A percentile compares a stretch with the other conserved stretches of the same genome.
Evolutionary conservation across 2,329 filamentous ascomycete species (phyloP).

Genomic region (Mollisiaceae sp.): DNA sequence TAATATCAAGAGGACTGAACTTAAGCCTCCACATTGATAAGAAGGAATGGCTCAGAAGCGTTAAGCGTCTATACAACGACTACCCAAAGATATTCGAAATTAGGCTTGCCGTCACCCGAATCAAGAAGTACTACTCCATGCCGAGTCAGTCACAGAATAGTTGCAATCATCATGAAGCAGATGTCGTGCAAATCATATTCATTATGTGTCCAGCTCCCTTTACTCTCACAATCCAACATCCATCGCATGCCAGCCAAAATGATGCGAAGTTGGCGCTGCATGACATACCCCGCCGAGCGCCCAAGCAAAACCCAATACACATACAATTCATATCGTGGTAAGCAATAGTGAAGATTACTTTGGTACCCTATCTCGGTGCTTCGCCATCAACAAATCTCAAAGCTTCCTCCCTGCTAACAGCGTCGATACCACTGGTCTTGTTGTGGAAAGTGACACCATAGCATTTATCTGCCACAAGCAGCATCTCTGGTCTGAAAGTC

Average conservation of each 20-base stretch:
- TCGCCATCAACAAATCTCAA: constrained; percentile 94
- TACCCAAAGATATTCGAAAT: not conserved
- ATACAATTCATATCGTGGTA: not conserved
- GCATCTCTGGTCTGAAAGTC: constrained; percentile 96
- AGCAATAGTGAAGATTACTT: not conserved
- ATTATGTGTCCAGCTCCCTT: not conserved
- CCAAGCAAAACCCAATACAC: constrained; percentile 8
- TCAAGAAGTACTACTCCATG: not conserved
- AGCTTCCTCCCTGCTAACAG: constrained; percentile 84
- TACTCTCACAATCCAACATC: constrained; percentile 8
- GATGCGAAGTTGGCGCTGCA: not conserved
- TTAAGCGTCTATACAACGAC: not conserved
- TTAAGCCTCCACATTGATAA: not conserved
- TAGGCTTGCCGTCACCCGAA: not conserved
- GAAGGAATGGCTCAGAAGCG: not conserved
- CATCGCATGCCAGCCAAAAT: not conserved
- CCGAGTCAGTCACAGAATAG: not conserved
- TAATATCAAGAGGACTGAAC: not conserved
- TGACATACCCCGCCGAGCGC: not conserved
- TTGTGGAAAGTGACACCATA: constrained; percentile 94
- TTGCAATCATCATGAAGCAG: not conserved
- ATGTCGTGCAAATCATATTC: not conserved
- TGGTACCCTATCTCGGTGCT: constrained; percentile 36
- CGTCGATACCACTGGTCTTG: constrained; percentile 94
- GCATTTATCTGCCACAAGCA: constrained; percentile 94